Conservation (phyloP, 108 stramenopile species). For the Craspedostauros australis region DNA sequence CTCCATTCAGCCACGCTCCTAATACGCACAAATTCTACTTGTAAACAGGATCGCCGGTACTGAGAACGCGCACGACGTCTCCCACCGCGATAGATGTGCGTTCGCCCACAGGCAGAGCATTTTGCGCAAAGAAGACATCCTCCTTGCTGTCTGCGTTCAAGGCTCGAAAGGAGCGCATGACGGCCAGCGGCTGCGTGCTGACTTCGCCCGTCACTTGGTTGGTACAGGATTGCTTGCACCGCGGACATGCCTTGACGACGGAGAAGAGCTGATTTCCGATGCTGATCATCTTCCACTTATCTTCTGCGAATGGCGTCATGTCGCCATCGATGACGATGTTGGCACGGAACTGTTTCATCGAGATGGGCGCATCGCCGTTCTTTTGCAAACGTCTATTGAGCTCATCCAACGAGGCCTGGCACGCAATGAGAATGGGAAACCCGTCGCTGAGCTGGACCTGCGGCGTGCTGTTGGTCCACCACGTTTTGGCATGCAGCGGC, state of each 20-base stretch:
- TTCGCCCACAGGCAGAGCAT: constrained; percentile 43
- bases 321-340: constrained; percentile 66
- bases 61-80: constrained; percentile 44
- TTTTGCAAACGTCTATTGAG: constrained; percentile 48
- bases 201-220: constrained; percentile 71
- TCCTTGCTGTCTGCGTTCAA: constrained; percentile 21
- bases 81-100: constrained; percentile 53
- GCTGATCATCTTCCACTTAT: constrained; percentile 75
- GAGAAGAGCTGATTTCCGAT: constrained; percentile 63
- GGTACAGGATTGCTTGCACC: constrained; percentile 84
- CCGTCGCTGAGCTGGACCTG: constrained; percentile 64
- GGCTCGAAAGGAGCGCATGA: constrained; percentile 63
- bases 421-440: constrained; percentile 76
- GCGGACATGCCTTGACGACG: constrained; percentile 77
- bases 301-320: constrained; percentile 65
- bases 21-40: constrained; percentile 36
- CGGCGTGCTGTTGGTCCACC: constrained; percentile 27
- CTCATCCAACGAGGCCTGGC: constrained; percentile 59
- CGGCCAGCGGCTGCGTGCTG: constrained; percentile 56
- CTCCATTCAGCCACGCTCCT: too few relatives aligned
- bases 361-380: constrained; percentile 44
- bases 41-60: constrained; percentile 73
- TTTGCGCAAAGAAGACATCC: constrained; percentile 83
- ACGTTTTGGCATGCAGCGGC: constrained; percentile 41
- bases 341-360: constrained; percentile 80